Evolutionary conservation across 257 asterid genomes (phyloP).

Genomic region (Solanum raphanifolium): DNA sequence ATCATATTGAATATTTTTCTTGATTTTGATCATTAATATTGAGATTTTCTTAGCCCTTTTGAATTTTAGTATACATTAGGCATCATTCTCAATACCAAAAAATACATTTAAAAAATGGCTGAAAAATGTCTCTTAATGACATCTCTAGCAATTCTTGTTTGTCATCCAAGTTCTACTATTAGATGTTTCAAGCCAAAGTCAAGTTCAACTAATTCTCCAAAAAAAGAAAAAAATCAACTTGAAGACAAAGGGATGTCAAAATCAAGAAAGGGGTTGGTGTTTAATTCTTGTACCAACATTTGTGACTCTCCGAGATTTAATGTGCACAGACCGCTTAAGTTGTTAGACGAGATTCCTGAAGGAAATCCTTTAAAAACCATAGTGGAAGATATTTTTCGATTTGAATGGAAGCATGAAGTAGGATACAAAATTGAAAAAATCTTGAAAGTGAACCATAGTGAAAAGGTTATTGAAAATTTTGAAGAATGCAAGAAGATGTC

Average conservation of each 20-base stretch:
- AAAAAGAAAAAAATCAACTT: background rate
- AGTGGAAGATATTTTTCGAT: background rate
- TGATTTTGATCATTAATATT: background rate
- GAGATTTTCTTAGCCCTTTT: background rate
- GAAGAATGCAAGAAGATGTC: background rate
- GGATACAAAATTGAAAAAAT: background rate
- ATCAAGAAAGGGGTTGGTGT: background rate
- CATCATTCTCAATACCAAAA: background rate
- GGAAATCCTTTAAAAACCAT: background rate
- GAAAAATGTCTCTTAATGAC: constrained; percentile 9
- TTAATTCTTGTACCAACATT: background rate
- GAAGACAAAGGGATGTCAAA: background rate
- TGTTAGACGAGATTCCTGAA: background rate
- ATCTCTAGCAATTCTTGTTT: constrained; percentile 7
- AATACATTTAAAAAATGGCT: background rate
- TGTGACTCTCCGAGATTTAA: background rate
- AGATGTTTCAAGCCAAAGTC: constrained; percentile 6
- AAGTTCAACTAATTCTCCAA: background rate
- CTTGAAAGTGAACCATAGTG: constrained; percentile 1
- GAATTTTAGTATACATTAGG: background rate
- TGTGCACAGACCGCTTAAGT: background rate
- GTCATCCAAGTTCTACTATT: constrained; percentile 8
- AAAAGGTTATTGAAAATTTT: background rate
- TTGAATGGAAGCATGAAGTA: background rate
- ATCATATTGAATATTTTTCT: background rate